phyloP scores from a whole-genome alignment of 2,329 filamentous ascomycete genomes.

The Trichoderma polysporum region DNA sequence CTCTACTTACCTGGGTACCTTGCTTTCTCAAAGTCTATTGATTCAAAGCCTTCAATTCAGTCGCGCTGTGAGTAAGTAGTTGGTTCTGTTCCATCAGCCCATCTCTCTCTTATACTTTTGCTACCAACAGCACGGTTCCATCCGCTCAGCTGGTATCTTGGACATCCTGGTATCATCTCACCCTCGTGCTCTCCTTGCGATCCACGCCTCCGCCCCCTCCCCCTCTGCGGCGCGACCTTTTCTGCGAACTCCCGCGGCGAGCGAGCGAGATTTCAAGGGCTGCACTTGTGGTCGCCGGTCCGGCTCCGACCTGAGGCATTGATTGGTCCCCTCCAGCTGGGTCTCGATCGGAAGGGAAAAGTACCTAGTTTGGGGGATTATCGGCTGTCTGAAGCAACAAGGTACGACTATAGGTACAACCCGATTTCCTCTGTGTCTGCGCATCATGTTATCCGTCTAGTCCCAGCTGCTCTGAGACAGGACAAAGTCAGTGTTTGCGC shows the following conservation, averaged over 20 bases:
- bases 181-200: constrained; percentile 2
- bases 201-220: background rate
- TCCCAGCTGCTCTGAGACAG: background rate
- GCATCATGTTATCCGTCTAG: background rate
- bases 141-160: constrained; percentile 12
- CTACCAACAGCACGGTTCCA: constrained; percentile 9
- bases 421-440: background rate
- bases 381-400: constrained; percentile 1
- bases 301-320: background rate
- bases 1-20: background rate
- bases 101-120: background rate
- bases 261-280: background rate
- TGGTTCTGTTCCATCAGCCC: background rate
- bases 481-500: background rate
- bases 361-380: background rate
- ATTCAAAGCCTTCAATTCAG: background rate
- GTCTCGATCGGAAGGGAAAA: background rate
- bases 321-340: constrained; percentile 15
- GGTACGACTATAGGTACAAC: background rate
- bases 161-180: constrained; percentile 1
- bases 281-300: constrained; percentile 8
- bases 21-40: background rate
- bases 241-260: constrained; percentile 16
- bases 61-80: background rate
- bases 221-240: constrained; percentile 3